phyloP scores from a whole-genome alignment of 176 grass and related monocot genomes.

The barley (Hordeum vulgare) region MorexV3_pseudomolecules_assembly NC_058523.1:464199755-464200254 shows the following conservation, averaged over 20 bases:
- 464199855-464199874: background rate
- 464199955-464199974: background rate
- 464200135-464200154: background rate
- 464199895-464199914: background rate
- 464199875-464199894: background rate
- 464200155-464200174: background rate
- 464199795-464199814: conserved; percentile 6
- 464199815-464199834: background rate
- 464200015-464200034: background rate
- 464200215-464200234: background rate
- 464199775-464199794: background rate
- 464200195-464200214: background rate
- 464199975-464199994: background rate
- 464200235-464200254: background rate
- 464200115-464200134: no score
- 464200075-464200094: no score
- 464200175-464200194: background rate
- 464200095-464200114: no score
- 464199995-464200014: background rate
- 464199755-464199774: no score
- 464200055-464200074: background rate
- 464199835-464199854: background rate
- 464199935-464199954: background rate
- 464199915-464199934: background rate
- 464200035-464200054: background rate